Base-by-base conservation (phyloP, 306 rosid species). In the Comarum palustre region DNA sequence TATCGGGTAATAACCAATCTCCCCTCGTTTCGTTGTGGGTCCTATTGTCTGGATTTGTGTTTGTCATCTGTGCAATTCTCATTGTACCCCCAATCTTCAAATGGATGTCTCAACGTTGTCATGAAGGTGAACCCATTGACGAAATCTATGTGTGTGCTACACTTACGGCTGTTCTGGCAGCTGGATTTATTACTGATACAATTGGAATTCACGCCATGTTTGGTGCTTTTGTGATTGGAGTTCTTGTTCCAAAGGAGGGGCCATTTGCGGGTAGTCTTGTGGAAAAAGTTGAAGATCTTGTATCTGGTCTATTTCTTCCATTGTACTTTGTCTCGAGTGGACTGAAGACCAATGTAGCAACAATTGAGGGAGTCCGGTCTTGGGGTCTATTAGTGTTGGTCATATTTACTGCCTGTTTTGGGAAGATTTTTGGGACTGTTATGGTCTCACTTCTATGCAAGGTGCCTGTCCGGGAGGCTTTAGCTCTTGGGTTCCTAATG, bases 121-220 rank as follows among this genome's bases (percentile, higher is more conserved):
- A 75, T 66, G 89, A 88, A 69, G 93, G 96, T 4, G 96, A 93
- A 48, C 90, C 90, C 0, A 91, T 92, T 0, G 82, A 85, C 0
- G 96, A 88, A 82, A 71, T 80, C 61, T 92, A 87, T 66, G 81
- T 90, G 77, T 92, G 98, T 58, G 81, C 89, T 52, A 87, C 91
- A 41, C 77, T 92, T 75, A 83, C 82, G 66, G 80, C 77, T 29
- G 95, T 92, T 70, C 77, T 92, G 73, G 93, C 95, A 66, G 96
- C 96, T 41, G 96, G 96, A 19, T 84, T 92, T 66, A 75, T 59
- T 41, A 92, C 98, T 6, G 98, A 92, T 74, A 66, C 85, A 62
- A 90, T 90, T 72, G 98, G 98, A 60, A 92, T 92, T 77, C 98
- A 90, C 79, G 95, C 98, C 69, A 84, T 92, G 92, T 90, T 92